Percentiles rank a stretch among this genome's conserved stretches.
phyloP scores from a whole-genome alignment of 306 rosid species.

The Trifolium pratense region DNA sequence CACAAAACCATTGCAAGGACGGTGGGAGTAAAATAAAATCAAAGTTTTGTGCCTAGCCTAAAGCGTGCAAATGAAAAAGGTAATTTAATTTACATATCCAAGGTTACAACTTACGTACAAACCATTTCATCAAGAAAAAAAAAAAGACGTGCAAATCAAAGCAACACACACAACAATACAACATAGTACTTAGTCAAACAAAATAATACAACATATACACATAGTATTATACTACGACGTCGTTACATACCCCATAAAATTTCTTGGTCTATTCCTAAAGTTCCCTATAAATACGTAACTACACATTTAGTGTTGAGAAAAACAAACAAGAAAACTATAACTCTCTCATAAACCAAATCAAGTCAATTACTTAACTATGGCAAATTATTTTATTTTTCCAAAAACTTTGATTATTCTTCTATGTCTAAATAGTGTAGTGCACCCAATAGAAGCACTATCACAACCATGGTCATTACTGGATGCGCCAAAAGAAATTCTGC shows the following conservation, averaged over 20 bases:
- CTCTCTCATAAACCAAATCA: slow-evolving; percentile 18
- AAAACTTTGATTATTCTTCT: slow-evolving; percentile 26
- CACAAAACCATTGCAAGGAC: too few species aligned
- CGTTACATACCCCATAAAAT: slow-evolving; percentile 5
- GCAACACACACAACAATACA: slow-evolving; percentile 1
- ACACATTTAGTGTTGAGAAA: neutral
- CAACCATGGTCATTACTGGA: slow-evolving; percentile 37
- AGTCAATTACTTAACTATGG: slow-evolving; percentile 21
- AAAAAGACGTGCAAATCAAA: slow-evolving; percentile 38
- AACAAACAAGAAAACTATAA: neutral
- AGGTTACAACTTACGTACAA: slow-evolving; percentile 39
- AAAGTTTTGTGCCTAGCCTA: slow-evolving; percentile 10
- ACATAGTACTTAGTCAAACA: too few species aligned
- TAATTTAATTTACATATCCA: slow-evolving; percentile 40
- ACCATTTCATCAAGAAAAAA: neutral
- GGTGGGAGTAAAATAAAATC: too few species aligned
- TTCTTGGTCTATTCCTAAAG: neutral
- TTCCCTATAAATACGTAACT: slow-evolving; percentile 35
- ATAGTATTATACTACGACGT: neutral
- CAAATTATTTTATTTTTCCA: neutral
- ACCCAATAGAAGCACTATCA: neutral
- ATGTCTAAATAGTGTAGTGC: slow-evolving; percentile 26
- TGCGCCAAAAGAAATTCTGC: slow-evolving; percentile 45
- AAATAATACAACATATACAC: too few species aligned
- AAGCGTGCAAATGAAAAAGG: slow-evolving; percentile 51